Evolutionary conservation across 352 stramenopile genomes (phyloP).

Genomic region (Phytopythium montanum): DNA sequence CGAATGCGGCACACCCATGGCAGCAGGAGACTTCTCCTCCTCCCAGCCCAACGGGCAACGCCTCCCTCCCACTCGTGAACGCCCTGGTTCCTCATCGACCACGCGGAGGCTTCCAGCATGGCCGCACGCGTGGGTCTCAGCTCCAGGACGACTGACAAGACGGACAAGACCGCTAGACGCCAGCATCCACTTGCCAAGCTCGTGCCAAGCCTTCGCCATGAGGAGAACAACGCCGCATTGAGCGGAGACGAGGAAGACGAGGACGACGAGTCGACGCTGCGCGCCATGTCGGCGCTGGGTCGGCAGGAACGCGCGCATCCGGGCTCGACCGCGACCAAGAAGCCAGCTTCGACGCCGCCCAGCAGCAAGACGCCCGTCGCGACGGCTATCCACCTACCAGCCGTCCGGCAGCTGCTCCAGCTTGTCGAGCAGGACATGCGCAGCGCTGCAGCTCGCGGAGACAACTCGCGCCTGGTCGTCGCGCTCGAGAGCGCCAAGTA

Average conservation of each 20-base stretch:
- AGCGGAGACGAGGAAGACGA: constrained; percentile 15
- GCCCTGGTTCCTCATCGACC: not conserved
- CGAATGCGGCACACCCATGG: too few relatives aligned
- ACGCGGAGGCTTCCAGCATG: not conserved
- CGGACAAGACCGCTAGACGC: not conserved
- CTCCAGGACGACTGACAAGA: not conserved
- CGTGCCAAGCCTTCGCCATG: not conserved
- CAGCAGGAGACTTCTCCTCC: too few relatives aligned
- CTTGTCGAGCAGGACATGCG: not conserved
- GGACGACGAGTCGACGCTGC: constrained; percentile 15
- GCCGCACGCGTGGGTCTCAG: not conserved
- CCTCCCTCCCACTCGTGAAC: not conserved
- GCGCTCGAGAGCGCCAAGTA: constrained; percentile 5
- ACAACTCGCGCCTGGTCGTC: not conserved
- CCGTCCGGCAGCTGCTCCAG: not conserved
- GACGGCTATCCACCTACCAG: not conserved
- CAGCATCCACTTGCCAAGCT: not conserved
- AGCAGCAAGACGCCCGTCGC: not conserved
- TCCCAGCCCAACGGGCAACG: too few relatives aligned
- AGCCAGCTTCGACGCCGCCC: not conserved
- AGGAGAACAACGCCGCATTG: not conserved
- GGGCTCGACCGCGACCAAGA: not conserved
- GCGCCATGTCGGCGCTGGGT: constrained; percentile 20
- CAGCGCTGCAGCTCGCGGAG: too few relatives aligned
- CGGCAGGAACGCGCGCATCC: constrained; percentile 20